phyloP scores from a whole-genome alignment of 164 flowering plant species.

The Berberis vulgaris region DNA sequence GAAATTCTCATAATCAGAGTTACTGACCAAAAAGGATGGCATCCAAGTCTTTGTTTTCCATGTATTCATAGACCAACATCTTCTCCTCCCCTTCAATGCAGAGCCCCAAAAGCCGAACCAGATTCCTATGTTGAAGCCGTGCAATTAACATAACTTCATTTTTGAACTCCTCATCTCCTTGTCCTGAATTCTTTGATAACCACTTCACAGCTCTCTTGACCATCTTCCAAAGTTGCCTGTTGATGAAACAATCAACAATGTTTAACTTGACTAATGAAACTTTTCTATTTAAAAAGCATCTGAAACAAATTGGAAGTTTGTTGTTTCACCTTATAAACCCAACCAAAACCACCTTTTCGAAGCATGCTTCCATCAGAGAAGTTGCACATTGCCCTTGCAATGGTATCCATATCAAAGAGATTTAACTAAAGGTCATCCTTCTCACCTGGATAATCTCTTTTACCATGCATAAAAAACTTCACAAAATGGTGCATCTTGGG shows the following conservation, averaged over 20 bases:
- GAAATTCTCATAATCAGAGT: too few species aligned
- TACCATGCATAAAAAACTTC: not conserved
- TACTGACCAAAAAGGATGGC: constrained; percentile 1
- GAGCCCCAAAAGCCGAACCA: constrained; percentile 14
- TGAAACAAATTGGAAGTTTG: too few species aligned
- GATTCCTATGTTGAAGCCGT: constrained; percentile 20
- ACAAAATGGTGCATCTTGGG: too few species aligned
- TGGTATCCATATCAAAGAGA: not conserved
- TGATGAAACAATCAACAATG: not conserved
- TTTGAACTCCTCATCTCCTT: constrained; percentile 14
- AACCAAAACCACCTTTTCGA: constrained; percentile 34
- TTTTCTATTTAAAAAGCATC: too few species aligned
- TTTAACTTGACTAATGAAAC: too few species aligned
- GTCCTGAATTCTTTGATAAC: constrained; percentile 9
- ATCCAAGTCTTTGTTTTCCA: constrained; percentile 14
- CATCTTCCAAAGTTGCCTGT: constrained; percentile 11
- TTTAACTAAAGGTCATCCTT: too few species aligned
- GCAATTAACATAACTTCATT: constrained; percentile 13
- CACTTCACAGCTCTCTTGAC: constrained; percentile 14
- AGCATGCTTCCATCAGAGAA: constrained; percentile 19
- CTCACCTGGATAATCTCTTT: too few species aligned
- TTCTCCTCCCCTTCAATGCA: constrained; percentile 17
- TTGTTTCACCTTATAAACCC: not conserved
- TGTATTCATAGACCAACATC: constrained; percentile 13
- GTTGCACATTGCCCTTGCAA: constrained; percentile 17